phyloP scores from a whole-genome alignment of 2,329 filamentous ascomycete genomes.

The Didymella keratinophila region DNA sequence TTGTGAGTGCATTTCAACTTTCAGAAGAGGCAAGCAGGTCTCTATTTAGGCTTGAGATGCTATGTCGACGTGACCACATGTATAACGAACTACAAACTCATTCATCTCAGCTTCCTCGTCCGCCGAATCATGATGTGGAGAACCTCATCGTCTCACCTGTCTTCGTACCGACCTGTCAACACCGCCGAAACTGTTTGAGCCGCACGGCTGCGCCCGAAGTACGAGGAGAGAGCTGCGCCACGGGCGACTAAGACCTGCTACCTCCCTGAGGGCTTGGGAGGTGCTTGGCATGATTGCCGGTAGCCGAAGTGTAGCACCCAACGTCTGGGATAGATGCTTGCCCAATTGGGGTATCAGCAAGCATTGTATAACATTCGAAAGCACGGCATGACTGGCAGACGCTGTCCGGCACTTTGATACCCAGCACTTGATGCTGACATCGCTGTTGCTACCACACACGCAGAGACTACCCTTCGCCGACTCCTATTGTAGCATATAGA shows the following conservation, averaged over 20 bases:
- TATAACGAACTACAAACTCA: slow-evolving; percentile 26
- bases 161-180: slow-evolving; percentile 30
- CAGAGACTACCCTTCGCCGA: slow-evolving; percentile 1
- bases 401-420: no score
- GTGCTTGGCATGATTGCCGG: slow-evolving; percentile 13
- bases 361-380: background rate
- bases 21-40: slow-evolving; percentile 3
- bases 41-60: background rate
- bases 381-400: background rate
- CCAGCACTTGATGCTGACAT: background rate
- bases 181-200: slow-evolving; percentile 28
- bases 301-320: slow-evolving; percentile 4
- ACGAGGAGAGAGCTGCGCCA: slow-evolving; percentile 2
- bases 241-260: background rate
- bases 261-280: slow-evolving; percentile 1
- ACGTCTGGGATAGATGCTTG: background rate
- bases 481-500: slow-evolving; percentile 16
- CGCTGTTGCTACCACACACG: background rate
- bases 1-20: slow-evolving; percentile 31
- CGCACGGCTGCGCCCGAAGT: slow-evolving; percentile 1
- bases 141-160: slow-evolving; percentile 23
- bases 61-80: slow-evolving; percentile 8
- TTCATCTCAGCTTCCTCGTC: slow-evolving; percentile 31
- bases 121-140: slow-evolving; percentile 34
- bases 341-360: background rate